Evolutionary conservation across 2,329 filamentous ascomycete species (phyloP), one percentile per base, ranked within the genome.

Genomic region (Sporothrix brunneoviolacea): DNA sequence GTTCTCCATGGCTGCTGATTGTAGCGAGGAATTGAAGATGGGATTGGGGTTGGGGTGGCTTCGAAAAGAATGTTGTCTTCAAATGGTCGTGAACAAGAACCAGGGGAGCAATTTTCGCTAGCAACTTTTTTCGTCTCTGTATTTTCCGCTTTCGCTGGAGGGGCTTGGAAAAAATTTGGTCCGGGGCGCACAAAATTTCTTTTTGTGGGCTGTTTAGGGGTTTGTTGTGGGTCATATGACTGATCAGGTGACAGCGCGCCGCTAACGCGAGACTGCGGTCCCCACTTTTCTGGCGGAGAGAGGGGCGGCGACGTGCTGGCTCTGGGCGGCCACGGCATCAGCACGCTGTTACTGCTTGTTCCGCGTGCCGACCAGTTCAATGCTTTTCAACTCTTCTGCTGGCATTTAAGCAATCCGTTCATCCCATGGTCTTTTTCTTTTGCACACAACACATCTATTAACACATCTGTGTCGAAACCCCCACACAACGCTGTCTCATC

Each of bases 1-100:
- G 90, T 98, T 98, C 84, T 98, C 93, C 93, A 97, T 98, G 70
- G 68, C 73, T 68, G 60, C 60, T 67, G 58, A 44, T 48, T 47
- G 28, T 27, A 35, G n/a, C 36, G 21, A 33, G 39, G 19, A 21
- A 21, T 21, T 7, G 28, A 13, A 21, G 22, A 21, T 33, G 35
- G 21, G 15, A 30, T 27, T 15, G 37, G 28, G 33, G 66, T 62
- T 63, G 63, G 65, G 58, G 54, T 35, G 61, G 60, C 55, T 55
- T 53, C 55, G 54, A 57, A n/a, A n/a, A n/a, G n/a, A n/a, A 21
- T 45, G 32, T 21, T 32, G 32, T 38, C 13, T 35, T 15, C 2
- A 13, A 30, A 8, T 4, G 13, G n/a, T 22, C 10, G 18, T 2
- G 6, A 27, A 13, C 12, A 18, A 39, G 30, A 39, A n/a, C n/a